phyloP scores from a whole-genome alignment of 148 eudicot genomes.

The Fagopyrum esculentum region DNA sequence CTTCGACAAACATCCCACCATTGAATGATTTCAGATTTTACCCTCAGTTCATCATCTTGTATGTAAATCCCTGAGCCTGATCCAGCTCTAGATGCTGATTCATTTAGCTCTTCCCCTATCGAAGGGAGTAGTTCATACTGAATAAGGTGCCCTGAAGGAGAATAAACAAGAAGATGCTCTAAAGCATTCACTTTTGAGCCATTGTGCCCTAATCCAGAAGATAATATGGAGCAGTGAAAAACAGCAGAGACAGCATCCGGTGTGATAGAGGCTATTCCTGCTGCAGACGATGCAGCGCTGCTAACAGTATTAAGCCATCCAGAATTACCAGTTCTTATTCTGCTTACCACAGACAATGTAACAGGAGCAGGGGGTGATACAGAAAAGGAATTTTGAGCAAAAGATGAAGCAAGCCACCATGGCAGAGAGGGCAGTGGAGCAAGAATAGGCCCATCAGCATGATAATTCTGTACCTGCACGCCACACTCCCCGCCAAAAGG shows the following conservation, averaged over 20 bases:
- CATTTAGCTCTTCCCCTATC: conserved; percentile 16
- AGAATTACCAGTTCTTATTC: conserved; percentile 28
- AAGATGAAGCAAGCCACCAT: conserved; percentile 37
- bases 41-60: conserved; percentile 27
- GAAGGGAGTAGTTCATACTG: conserved; percentile 35
- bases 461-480: conserved; percentile 21
- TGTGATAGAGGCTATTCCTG: conserved; percentile 31
- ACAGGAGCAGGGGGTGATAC: conserved; percentile 33
- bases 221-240: conserved; percentile 26
- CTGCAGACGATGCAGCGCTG: conserved; percentile 30
- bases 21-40: conserved; percentile 18
- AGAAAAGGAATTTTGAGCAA: conserved; percentile 20
- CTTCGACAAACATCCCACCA: conserved; percentile 35
- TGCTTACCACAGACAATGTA: conserved; percentile 33
- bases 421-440: conserved; percentile 25
- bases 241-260: conserved; percentile 43
- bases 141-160: conserved; percentile 40
- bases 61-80: conserved; percentile 16
- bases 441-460: conserved; percentile 20
- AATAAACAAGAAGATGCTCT: conserved; percentile 37
- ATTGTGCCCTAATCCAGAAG: conserved; percentile 11
- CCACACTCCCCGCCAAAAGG: conserved; percentile 42
- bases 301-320: conserved; percentile 37
- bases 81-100: conserved; percentile 19
- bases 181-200: conserved; percentile 19